Base-by-base conservation (phyloP, 177 flowering plant species). In the Tripterygium wilfordii region DNA sequence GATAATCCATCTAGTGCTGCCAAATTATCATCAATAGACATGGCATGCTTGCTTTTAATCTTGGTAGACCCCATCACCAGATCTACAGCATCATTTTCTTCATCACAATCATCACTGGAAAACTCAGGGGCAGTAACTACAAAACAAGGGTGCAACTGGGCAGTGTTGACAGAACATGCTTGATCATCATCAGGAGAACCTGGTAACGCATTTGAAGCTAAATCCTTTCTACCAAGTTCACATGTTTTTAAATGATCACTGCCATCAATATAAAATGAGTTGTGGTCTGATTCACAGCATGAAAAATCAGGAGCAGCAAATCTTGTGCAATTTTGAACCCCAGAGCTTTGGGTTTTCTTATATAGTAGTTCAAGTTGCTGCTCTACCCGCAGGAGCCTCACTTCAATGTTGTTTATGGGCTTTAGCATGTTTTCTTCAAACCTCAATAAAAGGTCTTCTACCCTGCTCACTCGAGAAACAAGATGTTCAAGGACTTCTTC, bases 371-470 rank as follows among this genome's bases (percentile, higher is more conserved):
- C 88, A 35, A 92, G 64, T 53, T 81, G 72, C 53, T 72, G 67
- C 58, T 88, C 92, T 21, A 92, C 65, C 40, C 56, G 60, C 46
- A 75, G 70, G 13, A 92, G 89, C 74, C 92, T 82, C 37, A 61
- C 61, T 42, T 85, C 95, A 53, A 86, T 77, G 57, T 61, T 71
- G 35, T 40, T 65, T 26, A 88, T 66, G 28, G 96, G 96, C 62
- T 68, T 80, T 46, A 84, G 35, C 84, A 92, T 71, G 35, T 62
- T 76, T 53, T 84, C 96, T 68, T 88, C 94, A 67, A 92, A 80
- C 58, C 81, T 75, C 45, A 68, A 50, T 57, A 68, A 78, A 24
- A 78, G 56, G 29, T 72, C 69, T 64, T 84, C 99, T 38, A 88
- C 63, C 62, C 72, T 77, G 46, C 68, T 68, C 38, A 84, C 65